Evolutionary conservation across 2,329 filamentous ascomycete genomes (phyloP).

Genomic region (Diaporthe destruens): DNA sequence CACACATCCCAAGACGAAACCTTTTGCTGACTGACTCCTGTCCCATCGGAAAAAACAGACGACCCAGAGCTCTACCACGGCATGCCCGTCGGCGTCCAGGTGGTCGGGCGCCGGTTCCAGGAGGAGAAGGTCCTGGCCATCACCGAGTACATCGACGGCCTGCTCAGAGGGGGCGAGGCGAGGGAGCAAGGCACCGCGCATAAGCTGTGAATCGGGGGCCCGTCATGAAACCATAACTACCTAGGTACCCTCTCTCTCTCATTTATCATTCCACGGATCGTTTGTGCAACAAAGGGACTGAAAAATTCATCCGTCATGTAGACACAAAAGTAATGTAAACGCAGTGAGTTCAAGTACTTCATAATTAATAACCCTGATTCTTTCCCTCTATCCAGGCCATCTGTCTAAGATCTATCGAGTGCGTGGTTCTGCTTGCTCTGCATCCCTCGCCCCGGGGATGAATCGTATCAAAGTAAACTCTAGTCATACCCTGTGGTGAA

Average conservation of each 20-base stretch:
- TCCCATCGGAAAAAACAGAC: background rate
- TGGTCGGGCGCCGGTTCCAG: conserved; percentile 27
- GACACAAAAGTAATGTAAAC: rapidly evolving
- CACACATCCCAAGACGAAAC: background rate
- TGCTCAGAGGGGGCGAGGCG: background rate
- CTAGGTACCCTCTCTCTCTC: too few species aligned
- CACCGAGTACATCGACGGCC: conserved; percentile 27
- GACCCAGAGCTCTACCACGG: conserved; percentile 32
- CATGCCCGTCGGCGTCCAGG: conserved; percentile 20
- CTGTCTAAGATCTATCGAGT: conserved; percentile 24
- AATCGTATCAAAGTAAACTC: background rate
- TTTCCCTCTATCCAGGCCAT: background rate
- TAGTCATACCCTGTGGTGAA: conserved; percentile 13
- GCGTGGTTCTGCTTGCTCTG: background rate
- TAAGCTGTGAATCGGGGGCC: background rate
- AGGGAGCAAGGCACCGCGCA: conserved; percentile 3
- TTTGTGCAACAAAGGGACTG: too few species aligned
- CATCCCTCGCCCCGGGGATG: background rate
- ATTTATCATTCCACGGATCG: background rate
- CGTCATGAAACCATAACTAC: too few species aligned
- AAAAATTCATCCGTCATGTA: background rate
- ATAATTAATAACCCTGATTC: conserved; percentile 13
- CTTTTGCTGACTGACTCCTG: background rate
- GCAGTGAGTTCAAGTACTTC: background rate
- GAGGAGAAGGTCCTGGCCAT: conserved; percentile 32